Evolutionary conservation across 2,329 filamentous ascomycete genomes (phyloP), one percentile per base, ranked within the genome.

Genomic region (Myriosclerotinia scirpicola): DNA sequence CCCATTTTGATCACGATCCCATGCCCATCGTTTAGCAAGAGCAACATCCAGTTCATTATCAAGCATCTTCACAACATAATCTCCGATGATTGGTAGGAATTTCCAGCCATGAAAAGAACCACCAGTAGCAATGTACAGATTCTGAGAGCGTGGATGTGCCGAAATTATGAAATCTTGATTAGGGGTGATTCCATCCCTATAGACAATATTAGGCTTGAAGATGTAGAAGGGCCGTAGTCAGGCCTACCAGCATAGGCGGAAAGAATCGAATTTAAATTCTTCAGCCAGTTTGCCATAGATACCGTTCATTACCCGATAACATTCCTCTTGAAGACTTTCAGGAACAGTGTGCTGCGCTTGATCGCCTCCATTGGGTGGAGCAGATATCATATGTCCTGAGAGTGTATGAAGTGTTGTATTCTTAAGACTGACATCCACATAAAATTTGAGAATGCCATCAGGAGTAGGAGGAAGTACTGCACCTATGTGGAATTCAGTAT

Each of bases 41-140:
- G 79, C 76, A 9, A 74, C 69, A n/a, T 76, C 75, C 42, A 82
- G 76, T 64, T 63, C 38, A 65, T 78, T 80, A 62, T 80, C 74
- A 73, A 83, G 74, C 78, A 82, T 79, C 70, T 84, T 80, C 40
- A 80, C 78, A 66, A 86, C 79, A 74, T 89, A 89, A 67, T 84
- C 82, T 4, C 87, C 86, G 69, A 87, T 83, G 34, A 83, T 83
- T 0, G 86, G 86, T 36, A 89, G 77, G 72, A 89, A 88, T 75
- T 89, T 89, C 82, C 84, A 88, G 40, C 83, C 83, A 73, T 89
- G 87, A 69, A 88, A 87, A 15, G 85, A 88, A 1, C 87, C 87
- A 15, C 84, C 86, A 0, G 83, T 84, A 0, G 86, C 87, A 34
- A 90, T 74, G 74, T 83, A 88, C 17, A 90, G 75, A 67, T 84